Evolutionary conservation across 1,284 basidiomycete genomes (phyloP), one percentile per base, ranked within the genome.

Genomic region (Trametes sp.): DNA sequence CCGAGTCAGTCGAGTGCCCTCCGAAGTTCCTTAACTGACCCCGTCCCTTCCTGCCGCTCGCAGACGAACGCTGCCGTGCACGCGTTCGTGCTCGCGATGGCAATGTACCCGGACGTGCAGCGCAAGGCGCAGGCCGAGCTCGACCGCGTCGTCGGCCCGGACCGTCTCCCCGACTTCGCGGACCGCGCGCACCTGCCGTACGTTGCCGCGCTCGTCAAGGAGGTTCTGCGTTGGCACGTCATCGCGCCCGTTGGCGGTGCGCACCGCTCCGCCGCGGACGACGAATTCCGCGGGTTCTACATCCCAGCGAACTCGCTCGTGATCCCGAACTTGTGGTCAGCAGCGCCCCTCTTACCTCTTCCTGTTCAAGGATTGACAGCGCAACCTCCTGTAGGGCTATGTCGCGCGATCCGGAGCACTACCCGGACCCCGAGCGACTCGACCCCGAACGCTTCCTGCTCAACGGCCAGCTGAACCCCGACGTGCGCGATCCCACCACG

Each of bases 191-290:
- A 57, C 8, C 61, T 79, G 21, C 74, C 75, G 0, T 78, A 77
- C 60, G 58, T 77, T 10, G 58, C 63, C 21, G 75, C 74, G 4
- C 56, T 75, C 16, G 65, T 77, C 6, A 72, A 76, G 54, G 78
- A 80, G 61, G 64, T 72, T 3, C 21, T 78, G 23, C 66, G 77
- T n/a, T 78, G 77, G 77, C 61, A 65, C 29, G 51, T 57, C 24
- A 61, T 69, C 19, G 49, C 57, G 2, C 69, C 67, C 3, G 51
- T 69, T 16, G 73, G 66, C 1, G 57, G 65, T 13, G 55, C 56
- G 10, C 67, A 69, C 41, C 42, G 61, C 19, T 57, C 59, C 6
- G 23, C 61, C 4, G 63, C 57, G 16, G 67, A 69, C 41, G 65
- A 64, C 52, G 57, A 63, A 11, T 63, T 63, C 46, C 55, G 61